These are phyloP conservation scores for Theobroma cacao DNA, from an alignment of 345 rosid species.

Conservation along the genomic window DNA sequence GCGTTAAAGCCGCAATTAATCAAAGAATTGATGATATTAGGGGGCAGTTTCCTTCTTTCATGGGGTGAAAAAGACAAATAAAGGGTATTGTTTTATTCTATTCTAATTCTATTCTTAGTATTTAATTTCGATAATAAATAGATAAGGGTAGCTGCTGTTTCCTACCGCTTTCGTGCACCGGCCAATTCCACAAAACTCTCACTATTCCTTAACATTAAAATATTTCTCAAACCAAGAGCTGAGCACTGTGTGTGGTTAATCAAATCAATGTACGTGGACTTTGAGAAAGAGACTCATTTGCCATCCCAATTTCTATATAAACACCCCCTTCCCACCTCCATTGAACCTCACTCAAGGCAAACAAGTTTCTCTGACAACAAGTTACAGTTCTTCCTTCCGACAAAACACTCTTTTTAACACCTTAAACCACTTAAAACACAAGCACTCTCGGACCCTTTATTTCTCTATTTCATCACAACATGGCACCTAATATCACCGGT, in stretches of 20 bases:
- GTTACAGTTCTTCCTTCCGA: not conserved
- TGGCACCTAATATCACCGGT: slow-evolving; percentile 32
- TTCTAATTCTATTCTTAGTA: too few relatives aligned
- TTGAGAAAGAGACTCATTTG: too few relatives aligned
- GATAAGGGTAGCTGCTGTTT: too few relatives aligned
- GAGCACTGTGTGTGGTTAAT: too few relatives aligned
- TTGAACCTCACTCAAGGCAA: not conserved
- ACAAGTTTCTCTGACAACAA: not conserved
- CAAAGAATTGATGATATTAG: too few relatives aligned
- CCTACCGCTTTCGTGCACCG: slow-evolving; percentile 11
- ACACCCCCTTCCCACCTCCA: not conserved
- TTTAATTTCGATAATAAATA: not conserved
- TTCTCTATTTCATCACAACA: slow-evolving; percentile 15
- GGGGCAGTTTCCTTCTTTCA: too few relatives aligned
- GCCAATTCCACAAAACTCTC: slow-evolving; percentile 10
- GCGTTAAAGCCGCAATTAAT: too few relatives aligned
- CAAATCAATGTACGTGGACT: too few relatives aligned
- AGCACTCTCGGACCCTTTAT: not conserved
- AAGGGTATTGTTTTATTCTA: too few relatives aligned
- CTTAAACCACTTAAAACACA: not conserved
- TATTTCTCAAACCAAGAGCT: too few relatives aligned
- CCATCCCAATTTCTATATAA: slow-evolving; percentile 13
- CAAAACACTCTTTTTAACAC: not conserved
- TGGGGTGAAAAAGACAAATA: too few relatives aligned
- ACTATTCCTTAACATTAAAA: too few relatives aligned